These are phyloP conservation scores for Chondrostereum purpureum DNA, from an alignment of 1,284 basidiomycete species.

Conservation along the genomic window DNA sequence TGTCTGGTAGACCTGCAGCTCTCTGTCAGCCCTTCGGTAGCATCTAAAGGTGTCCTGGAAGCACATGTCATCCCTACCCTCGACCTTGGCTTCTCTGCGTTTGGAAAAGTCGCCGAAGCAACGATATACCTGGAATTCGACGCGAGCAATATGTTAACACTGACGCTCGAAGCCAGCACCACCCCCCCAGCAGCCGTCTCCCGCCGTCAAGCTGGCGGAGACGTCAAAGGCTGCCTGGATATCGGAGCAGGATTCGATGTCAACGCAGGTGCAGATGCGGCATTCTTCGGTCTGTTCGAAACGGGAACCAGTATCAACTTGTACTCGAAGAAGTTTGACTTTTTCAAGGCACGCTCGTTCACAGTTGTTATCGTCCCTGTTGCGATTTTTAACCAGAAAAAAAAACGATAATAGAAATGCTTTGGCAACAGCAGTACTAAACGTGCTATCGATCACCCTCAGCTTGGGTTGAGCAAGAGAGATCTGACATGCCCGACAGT, in stretches of 20 bases:
- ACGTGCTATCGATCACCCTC: too few relatives aligned
- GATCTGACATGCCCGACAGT: too few relatives aligned
- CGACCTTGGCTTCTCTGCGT: slow-evolving; percentile 29
- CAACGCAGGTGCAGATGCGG: slow-evolving; percentile 29
- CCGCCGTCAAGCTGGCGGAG: slow-evolving; percentile 12
- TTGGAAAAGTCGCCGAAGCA: slow-evolving; percentile 27
- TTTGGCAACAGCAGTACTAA: slow-evolving; percentile 11
- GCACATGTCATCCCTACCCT: slow-evolving; percentile 37
- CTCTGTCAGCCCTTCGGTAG: slow-evolving; percentile 26
- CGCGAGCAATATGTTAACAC: slow-evolving; percentile 23
- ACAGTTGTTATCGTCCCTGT: neutral
- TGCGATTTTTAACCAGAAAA: neutral
- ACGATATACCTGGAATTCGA: slow-evolving; percentile 34
- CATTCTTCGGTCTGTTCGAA: slow-evolving; percentile 32
- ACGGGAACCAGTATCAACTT: slow-evolving; percentile 20
- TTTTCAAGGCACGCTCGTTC: slow-evolving; percentile 28
- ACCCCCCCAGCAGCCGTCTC: slow-evolving; percentile 16
- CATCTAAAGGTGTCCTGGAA: slow-evolving; percentile 26
- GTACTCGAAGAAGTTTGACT: slow-evolving; percentile 27
- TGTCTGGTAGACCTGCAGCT: slow-evolving; percentile 23
- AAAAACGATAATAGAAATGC: slow-evolving; percentile 17
- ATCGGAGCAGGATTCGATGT: slow-evolving; percentile 26
- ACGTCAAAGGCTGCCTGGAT: slow-evolving; percentile 31
- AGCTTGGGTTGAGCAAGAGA: too few relatives aligned
- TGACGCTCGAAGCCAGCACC: slow-evolving; percentile 20